Conservation (phyloP, 352 stramenopile genomes). For the Pilasporangium apinafurcum region DNA sequence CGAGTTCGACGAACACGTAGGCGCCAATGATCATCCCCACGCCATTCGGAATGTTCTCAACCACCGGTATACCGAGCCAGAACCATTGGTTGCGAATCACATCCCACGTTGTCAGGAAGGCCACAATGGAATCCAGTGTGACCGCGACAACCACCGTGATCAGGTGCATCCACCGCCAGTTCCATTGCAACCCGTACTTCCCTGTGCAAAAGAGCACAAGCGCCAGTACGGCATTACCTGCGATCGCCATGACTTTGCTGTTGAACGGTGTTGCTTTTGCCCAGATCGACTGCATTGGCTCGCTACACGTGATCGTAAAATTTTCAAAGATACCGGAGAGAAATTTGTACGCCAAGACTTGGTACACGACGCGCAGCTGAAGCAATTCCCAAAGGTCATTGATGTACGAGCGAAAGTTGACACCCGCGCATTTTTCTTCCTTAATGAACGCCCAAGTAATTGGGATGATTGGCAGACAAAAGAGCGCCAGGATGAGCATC, state of each 20-base stretch:
- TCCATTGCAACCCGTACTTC: constrained; percentile 41
- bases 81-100: constrained; percentile 32
- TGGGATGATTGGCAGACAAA: constrained; percentile 12
- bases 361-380: constrained; percentile 37
- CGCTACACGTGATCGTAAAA: constrained; percentile 28
- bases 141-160: constrained; percentile 19
- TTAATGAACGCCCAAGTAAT: constrained; percentile 33
- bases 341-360: constrained; percentile 43
- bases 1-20: constrained; percentile 38
- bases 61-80: constrained; percentile 25
- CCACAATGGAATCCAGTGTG: constrained; percentile 20
- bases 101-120: constrained; percentile 32
- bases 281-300: constrained; percentile 25
- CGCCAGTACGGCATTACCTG: constrained; percentile 26
- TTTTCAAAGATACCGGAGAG: constrained; percentile 30
- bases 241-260: constrained; percentile 24
- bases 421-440: constrained; percentile 21
- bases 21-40: constrained; percentile 30
- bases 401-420: constrained; percentile 20
- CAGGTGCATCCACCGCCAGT: constrained; percentile 33
- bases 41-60: constrained; percentile 22
- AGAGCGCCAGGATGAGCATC: constrained; percentile 28
- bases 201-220: constrained; percentile 21
- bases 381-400: constrained; percentile 34
- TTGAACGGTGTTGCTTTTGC: constrained; percentile 30